Base-by-base conservation (phyloP, 2,329 filamentous ascomycete genomes). In the Ascochyta lentis region DNA sequence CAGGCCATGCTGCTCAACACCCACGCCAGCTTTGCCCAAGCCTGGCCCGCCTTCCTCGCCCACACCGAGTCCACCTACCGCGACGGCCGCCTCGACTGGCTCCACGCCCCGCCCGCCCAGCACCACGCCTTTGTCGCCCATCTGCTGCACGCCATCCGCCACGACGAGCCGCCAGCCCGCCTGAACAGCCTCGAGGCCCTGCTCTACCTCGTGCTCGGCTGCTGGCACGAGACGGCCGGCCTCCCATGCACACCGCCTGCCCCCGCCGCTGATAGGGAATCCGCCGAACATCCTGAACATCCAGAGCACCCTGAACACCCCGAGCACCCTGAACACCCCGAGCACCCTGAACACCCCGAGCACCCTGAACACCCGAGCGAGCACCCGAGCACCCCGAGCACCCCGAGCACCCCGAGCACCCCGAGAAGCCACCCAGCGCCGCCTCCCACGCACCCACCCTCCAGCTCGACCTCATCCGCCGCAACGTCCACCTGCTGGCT, bases 1-100 rank as follows among this genome's bases (percentile, higher is more conserved):
- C 90, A 91, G 78, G 84, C 89, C 42, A 88, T 93, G 68, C 81
- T 97, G 44, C 84, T 90, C 49, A 85, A 88, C 49, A 88, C 90
- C 19, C 90, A 91, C 69, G 82, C 86, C 34, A 87, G 88, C 2
- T 98, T 96, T 70, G 86, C 92, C 61, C 85, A 86, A 71, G 85
- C 88, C 69, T 96, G 91, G 91, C 73, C 63, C 49, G 50, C 56
- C 7, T 74, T 66, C 50, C 60, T 68, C 42, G 71, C 68, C 15
- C 78, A 83, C 65, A 65, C 75, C 72, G 55, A 70, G 67, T 70
- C 61, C 42, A 70, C 53, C 54, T 67, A 77, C 33, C 73, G 79
- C 46, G 72, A 79, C 15, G 76, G 79, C 39, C 77, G 80, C 29
- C 71, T 78, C 38, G 79, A 85, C 33, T 96, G 92, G 92, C 81